Base-by-base conservation (phyloP, 139 green algal genomes). In the Dunaliella sp. region DNA sequence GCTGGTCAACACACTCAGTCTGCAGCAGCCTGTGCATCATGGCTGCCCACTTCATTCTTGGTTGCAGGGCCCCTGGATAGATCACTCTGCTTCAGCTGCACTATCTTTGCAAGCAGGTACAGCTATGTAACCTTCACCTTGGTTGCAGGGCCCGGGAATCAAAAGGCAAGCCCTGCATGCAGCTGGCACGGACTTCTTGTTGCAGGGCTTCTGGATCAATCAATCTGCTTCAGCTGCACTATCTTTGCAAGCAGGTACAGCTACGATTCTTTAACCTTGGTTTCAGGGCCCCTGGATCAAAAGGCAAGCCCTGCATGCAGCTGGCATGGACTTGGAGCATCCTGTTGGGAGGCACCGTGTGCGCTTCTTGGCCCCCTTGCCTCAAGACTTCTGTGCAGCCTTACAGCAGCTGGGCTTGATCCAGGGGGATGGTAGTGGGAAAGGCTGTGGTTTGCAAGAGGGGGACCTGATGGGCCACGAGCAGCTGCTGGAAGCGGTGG, bases 251-350 rank as follows among this genome's bases (percentile, higher is more conserved):
- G n/a, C n/a, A n/a, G n/a, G n/a, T n/a, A n/a, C n/a, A n/a, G n/a
- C n/a, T n/a, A n/a, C n/a, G n/a, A n/a, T n/a, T n/a, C n/a, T n/a
- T n/a, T n/a, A n/a, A n/a, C n/a, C n/a, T n/a, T n/a, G n/a, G n/a
- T n/a, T 77, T 16, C 89, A 90, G 83, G 93, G 90, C 1, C 92
- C 91, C 22, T 96, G 93, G 92, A 89, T 96, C 0, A 32, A 25
- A 0, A 87, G 93, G 31, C 94, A 96, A 83, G 93, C 93, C 21
- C 86, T 97, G 59, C 94, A 97, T 88, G 94, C 94, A 2, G 86
- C 85, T 0, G 34, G 73, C 1, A 78, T 97, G 34, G 33, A 73
- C 22, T 79, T 97, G 12, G n/a, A 78, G 34, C 88, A 92, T 59
- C 91, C 91, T 0, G 24, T 87, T 3, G 93, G 83, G 1, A 86